Evolutionary conservation across 2,329 filamentous ascomycete species (phyloP), one percentile per base, ranked within the genome.

Genomic region (Scytalidium sp.): DNA sequence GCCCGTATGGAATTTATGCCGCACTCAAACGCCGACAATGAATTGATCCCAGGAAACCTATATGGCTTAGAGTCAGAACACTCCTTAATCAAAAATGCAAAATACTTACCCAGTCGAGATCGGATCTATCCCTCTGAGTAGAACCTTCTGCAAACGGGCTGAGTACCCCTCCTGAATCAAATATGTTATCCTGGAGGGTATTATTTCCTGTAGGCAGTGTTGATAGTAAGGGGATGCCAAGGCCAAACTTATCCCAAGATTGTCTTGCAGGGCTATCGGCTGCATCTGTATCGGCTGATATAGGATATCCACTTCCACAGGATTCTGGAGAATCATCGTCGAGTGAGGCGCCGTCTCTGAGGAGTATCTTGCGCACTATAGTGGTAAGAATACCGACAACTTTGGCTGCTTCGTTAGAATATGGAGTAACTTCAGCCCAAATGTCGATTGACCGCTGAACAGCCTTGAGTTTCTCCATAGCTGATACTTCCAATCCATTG

Each of bases 381-480:
- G 53, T 45, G 2, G 44, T 49, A 2, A 59, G 50, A 15, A 63
- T 50, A 15, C 36, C 50, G 7, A 56, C 51, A 9, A 55, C 56
- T 11, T 55, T 42, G 21, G 51, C 54, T 3, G 60, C 57, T 47
- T 63, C 60, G 5, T 41, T 46, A 27, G 56, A 61, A n/a, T 59
- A 49, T 43, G 58, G 46, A 5, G 45, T 19, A n/a, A 60, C 45
- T 23, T 59, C 54, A 3, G 22, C 44, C 60, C 58, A 63, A 6
- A 62, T 58, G 39, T 48, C 49, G 43, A 54, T 52, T n/a, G 56
- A 56, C 13, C 36, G 44, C 10, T 50, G 29, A n/a, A 63, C 43
- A 6, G 44, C 52, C 19, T 56, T 44, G 3, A 62, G 19, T 21
- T 62, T 63, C 6, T 56, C 49, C 3, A 22, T 43, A 22, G 54